phyloP scores from a whole-genome alignment of 108 stramenopile genomes.

The Nitzschia sp. region DNA sequence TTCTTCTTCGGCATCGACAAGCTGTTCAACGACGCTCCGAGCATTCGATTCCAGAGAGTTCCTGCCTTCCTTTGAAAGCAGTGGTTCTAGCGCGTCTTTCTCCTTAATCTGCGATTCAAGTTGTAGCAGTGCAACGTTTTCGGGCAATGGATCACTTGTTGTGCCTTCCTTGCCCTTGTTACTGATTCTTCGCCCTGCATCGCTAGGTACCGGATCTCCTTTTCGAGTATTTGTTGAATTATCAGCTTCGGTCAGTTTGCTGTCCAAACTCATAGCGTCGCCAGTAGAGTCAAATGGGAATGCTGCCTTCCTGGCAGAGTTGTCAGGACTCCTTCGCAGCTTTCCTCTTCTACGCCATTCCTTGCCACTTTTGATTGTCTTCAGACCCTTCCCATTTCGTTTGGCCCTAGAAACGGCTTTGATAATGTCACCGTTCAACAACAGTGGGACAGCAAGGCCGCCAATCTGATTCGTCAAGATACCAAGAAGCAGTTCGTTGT shows the following conservation, averaged over 20 bases:
- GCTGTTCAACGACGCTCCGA: background rate
- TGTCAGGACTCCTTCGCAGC: background rate
- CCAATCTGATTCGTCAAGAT: background rate
- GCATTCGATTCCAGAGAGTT: background rate
- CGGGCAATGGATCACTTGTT: background rate
- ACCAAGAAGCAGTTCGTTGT: conserved; percentile 15
- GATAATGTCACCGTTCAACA: conserved; percentile 15
- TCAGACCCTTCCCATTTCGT: conserved; percentile 15
- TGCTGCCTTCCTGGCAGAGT: background rate
- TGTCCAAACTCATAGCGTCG: background rate
- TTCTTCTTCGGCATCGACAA: background rate
- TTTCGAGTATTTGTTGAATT: too few species aligned
- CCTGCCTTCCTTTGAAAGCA: background rate
- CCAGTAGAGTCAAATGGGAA: background rate
- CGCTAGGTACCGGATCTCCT: background rate
- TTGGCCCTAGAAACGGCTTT: conserved; percentile 15
- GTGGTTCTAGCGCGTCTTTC: background rate
- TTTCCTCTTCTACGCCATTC: conserved; percentile 19
- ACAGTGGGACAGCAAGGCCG: conserved; percentile 10
- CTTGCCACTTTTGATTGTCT: conserved; percentile 13
- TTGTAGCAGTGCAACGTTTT: background rate
- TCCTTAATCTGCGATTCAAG: background rate
- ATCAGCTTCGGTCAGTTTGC: background rate
- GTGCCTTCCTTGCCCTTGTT: too few species aligned
- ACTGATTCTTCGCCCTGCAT: too few species aligned